These are phyloP conservation scores for Byssothecium circinans DNA, from an alignment of 2,329 filamentous ascomycete genomes.

Conservation along the genomic window DNA sequence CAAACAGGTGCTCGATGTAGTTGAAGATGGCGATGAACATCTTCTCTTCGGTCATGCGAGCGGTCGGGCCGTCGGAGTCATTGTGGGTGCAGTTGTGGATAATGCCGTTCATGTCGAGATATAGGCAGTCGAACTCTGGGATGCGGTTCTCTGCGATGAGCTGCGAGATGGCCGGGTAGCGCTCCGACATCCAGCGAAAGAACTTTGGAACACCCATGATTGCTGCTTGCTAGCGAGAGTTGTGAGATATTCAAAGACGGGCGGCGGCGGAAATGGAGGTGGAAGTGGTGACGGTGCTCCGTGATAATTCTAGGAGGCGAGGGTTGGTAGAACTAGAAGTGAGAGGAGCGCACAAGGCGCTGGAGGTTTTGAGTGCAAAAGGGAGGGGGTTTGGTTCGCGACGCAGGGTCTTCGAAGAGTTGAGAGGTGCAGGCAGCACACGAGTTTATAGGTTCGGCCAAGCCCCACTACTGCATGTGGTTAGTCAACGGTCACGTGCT, in stretches of 20 bases:
- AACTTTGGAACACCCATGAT: conserved; percentile 81
- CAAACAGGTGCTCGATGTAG: conserved; percentile 98
- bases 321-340: conserved; percentile 9
- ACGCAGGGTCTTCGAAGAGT: conserved; percentile 47
- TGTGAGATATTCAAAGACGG: conserved; percentile 11
- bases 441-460: not conserved
- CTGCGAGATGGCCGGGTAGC: conserved; percentile 97
- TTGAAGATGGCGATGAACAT: conserved; percentile 99
- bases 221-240: conserved; percentile 21
- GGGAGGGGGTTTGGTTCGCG: conserved; percentile 35
- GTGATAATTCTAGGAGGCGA: conserved; percentile 1
- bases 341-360: conserved; percentile 30
- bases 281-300: not conserved
- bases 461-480: not conserved
- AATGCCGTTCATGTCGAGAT: conserved; percentile 98
- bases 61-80: conserved; percentile 87
- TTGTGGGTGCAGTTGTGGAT: conserved; percentile 99
- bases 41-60: conserved; percentile 93
- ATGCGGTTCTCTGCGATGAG: conserved; percentile 98
- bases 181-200: conserved; percentile 98
- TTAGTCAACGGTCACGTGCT: too few species aligned
- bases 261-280: conserved; percentile 5
- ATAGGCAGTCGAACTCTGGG: conserved; percentile 97
- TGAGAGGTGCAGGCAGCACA: not conserved
- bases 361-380: conserved; percentile 12